These are phyloP conservation scores for Aegilops sharonensis DNA, from an alignment of 176 grass and related monocot species.

Conservation along the genomic window DNA sequence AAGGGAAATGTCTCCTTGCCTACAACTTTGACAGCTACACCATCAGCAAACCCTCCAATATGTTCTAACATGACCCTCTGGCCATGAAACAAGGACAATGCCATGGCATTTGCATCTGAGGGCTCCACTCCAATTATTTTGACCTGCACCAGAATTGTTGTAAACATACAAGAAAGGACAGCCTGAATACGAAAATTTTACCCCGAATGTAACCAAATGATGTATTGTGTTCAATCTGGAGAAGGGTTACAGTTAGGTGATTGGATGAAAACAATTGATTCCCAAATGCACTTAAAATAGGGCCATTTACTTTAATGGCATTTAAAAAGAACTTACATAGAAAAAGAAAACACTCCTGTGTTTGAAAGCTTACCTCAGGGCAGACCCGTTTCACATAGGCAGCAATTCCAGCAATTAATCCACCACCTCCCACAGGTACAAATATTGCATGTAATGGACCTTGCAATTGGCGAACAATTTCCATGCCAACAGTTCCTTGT, in stretches of 20 bases:
- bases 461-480: constrained; percentile 83
- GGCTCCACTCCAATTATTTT: constrained; percentile 98
- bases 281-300: background rate
- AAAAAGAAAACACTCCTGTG: background rate
- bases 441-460: constrained; percentile 90
- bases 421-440: constrained; percentile 95
- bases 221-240: background rate
- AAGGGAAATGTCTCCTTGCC: constrained; percentile 84
- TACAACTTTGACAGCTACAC: constrained; percentile 95
- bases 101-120: constrained; percentile 97
- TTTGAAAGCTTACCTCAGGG: constrained; percentile 70
- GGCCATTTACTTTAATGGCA: background rate
- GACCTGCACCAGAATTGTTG: constrained; percentile 49
- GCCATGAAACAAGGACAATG: constrained; percentile 81
- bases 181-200: background rate
- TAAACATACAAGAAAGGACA: constrained; percentile 7
- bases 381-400: constrained; percentile 90
- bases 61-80: constrained; percentile 88
- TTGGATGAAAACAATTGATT: background rate
- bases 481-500: constrained; percentile 96
- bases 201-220: background rate
- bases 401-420: constrained; percentile 91
- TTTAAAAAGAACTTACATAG: background rate
- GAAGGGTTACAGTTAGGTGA: background rate
- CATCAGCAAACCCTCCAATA: constrained; percentile 92